Evolutionary conservation across 2,329 filamentous ascomycete species (phyloP), one percentile per base, ranked within the genome.

Genomic region (Paraphoma chrysanthemicola): DNA sequence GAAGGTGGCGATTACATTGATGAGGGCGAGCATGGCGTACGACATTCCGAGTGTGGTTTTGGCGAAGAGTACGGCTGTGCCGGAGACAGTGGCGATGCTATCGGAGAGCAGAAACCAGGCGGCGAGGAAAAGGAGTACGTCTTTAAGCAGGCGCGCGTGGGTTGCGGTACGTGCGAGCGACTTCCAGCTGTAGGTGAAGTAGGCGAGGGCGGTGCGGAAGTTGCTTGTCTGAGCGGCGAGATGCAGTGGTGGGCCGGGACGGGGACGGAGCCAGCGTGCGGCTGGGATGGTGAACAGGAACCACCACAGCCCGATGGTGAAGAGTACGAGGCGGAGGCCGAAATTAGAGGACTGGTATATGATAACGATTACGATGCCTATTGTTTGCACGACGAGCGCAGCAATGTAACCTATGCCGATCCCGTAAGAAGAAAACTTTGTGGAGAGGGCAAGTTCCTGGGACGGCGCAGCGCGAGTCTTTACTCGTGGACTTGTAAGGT

Each of bases 21-120:
- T 97, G 73, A 98, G 83, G 6, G 92, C 95, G 23, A 99, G 80
- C 2, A 91, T 91, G 77, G 92, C 92, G 0, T 93, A 89, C 56
- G 89, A 85, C 95, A 99, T 99, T 62, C 90, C 87, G 9, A 99
- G 82, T 61, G 93, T 88, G 0, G 94, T 98, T 79, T 98, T 98
- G 41, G 94, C 95, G 74, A 97, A 99, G 9, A 99, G 83, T 29
- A 98, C 93, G 0, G 95, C 95, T 0, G 95, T 98, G 12, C 93
- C 94, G 33, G 91, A 95, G 0, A 96, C 94, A 0, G 95, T 98
- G 7, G 95, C 95, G 61, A 98, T 93, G 42, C 91, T 93, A 70
- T 99, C 95, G 6, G 91, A 96, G 1, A 99, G 84, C 30, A 99
- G 83, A 73, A 99, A 97, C 95, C 95, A 99, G 6, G 92, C 93